These are phyloP conservation scores for Sarocladium strictum DNA, from an alignment of 2,329 filamentous ascomycete genomes.

Conservation along the genomic window DNA sequence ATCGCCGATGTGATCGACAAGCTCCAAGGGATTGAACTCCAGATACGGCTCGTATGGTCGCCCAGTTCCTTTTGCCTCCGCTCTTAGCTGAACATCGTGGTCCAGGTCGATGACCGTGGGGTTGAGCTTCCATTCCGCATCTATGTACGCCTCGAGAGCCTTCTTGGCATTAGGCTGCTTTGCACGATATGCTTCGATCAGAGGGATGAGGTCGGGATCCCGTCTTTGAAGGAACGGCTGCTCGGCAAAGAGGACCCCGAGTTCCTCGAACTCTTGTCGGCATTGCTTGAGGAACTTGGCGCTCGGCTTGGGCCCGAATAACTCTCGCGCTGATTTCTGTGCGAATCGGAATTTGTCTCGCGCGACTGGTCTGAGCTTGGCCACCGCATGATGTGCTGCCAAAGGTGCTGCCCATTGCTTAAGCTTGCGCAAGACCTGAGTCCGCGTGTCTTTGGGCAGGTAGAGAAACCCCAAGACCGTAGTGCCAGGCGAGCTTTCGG, in stretches of 20 bases:
- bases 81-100: neutral
- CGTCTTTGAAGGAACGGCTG: neutral
- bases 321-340: neutral
- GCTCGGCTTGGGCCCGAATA: neutral
- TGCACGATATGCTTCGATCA: neutral
- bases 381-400: neutral
- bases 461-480: neutral
- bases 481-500: neutral
- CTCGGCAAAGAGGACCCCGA: neutral
- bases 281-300: neutral
- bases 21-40: neutral
- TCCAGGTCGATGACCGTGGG: neutral
- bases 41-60: neutral
- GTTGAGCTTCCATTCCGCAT: neutral
- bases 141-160: neutral
- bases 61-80: neutral
- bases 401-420: neutral
- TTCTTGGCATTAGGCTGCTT: neutral
- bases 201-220: neutral
- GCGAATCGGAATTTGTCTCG: neutral
- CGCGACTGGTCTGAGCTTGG: neutral
- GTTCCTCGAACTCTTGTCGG: neutral
- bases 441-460: neutral
- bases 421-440: neutral
- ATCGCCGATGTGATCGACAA: neutral